Evolutionary conservation across 169 alveolate species (phyloP).

Genomic region (Theileria parva): DNA sequence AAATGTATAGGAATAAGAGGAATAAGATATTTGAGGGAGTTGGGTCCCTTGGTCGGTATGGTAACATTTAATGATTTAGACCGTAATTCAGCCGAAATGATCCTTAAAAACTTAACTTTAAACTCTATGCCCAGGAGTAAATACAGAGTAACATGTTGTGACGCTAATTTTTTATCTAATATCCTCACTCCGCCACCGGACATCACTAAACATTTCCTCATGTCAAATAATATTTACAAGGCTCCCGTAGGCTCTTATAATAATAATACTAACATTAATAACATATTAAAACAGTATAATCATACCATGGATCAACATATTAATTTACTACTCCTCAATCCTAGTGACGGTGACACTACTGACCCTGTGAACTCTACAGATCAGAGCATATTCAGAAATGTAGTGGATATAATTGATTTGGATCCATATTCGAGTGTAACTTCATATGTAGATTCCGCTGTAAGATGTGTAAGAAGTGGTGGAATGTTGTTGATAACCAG

Average conservation of each 20-base stretch:
- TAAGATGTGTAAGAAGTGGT: slow-evolving; percentile 87
- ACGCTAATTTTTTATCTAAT: slow-evolving; percentile 68
- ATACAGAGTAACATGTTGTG: slow-evolving; percentile 72
- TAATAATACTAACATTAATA: not conserved
- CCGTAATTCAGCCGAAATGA: slow-evolving; percentile 71
- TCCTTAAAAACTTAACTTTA: slow-evolving; percentile 50
- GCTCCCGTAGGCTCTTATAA: slow-evolving; percentile 36
- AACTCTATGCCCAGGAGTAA: slow-evolving; percentile 59
- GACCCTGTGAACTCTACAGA: too few species aligned
- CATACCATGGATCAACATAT: slow-evolving; percentile 28
- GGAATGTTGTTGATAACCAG: slow-evolving; percentile 90
- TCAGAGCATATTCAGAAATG: slow-evolving; percentile 33
- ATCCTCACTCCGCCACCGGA: slow-evolving; percentile 59
- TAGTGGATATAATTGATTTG: slow-evolving; percentile 84
- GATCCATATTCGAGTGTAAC: slow-evolving; percentile 95
- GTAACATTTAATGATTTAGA: slow-evolving; percentile 87
- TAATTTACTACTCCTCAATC: slow-evolving; percentile 1
- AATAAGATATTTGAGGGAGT: slow-evolving; percentile 86
- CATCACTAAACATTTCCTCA: slow-evolving; percentile 40
- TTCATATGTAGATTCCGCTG: slow-evolving; percentile 88
- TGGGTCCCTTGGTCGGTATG: slow-evolving; percentile 73
- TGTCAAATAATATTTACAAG: slow-evolving; percentile 48
- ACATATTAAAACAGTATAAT: slow-evolving; percentile 26
- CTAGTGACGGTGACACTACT: not conserved
- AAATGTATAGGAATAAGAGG: slow-evolving; percentile 80